These are phyloP conservation scores for Syncephalis plumigaleata DNA, from an alignment of 371 early-diverging fungal species.

Conservation along the genomic window DNA sequence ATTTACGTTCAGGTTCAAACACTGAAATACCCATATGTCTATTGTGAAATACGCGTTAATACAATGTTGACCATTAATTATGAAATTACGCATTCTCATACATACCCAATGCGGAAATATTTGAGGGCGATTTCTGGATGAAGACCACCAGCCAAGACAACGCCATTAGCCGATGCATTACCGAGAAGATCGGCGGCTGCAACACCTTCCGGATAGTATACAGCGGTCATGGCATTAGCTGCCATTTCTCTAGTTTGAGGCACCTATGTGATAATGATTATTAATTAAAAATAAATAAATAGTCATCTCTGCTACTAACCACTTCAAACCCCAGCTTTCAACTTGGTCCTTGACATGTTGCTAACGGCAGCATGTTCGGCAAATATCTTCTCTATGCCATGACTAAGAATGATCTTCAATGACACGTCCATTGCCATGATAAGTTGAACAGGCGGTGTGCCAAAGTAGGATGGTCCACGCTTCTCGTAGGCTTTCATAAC, in stretches of 20 bases:
- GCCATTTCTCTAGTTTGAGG: slow-evolving; percentile 35
- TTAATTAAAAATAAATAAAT: not conserved
- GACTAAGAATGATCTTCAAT: slow-evolving; percentile 50
- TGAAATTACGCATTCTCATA: slow-evolving; percentile 8
- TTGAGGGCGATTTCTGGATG: slow-evolving; percentile 64
- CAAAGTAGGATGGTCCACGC: slow-evolving; percentile 84
- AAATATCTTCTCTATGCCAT: slow-evolving; percentile 50
- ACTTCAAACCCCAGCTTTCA: slow-evolving; percentile 53
- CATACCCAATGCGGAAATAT: slow-evolving; percentile 84
- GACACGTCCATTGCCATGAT: slow-evolving; percentile 76
- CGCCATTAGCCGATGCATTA: slow-evolving; percentile 52
- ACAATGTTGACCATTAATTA: not conserved
- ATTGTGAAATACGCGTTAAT: too few species aligned
- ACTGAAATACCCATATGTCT: slow-evolving; percentile 88
- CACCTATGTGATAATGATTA: slow-evolving; percentile 34
- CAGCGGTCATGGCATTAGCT: slow-evolving; percentile 87
- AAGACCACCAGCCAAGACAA: slow-evolving; percentile 89
- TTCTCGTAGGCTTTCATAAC: slow-evolving; percentile 91
- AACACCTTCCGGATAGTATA: slow-evolving; percentile 82
- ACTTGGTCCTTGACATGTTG: slow-evolving; percentile 52
- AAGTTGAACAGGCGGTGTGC: slow-evolving; percentile 93
- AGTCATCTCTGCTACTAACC: slow-evolving; percentile 17
- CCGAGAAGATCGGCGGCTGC: slow-evolving; percentile 58
- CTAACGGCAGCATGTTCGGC: slow-evolving; percentile 48
- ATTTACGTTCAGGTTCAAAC: slow-evolving; percentile 46